phyloP scores from a whole-genome alignment of 305 asterid species.

The Fraxinus xanthoxyloides region DNA sequence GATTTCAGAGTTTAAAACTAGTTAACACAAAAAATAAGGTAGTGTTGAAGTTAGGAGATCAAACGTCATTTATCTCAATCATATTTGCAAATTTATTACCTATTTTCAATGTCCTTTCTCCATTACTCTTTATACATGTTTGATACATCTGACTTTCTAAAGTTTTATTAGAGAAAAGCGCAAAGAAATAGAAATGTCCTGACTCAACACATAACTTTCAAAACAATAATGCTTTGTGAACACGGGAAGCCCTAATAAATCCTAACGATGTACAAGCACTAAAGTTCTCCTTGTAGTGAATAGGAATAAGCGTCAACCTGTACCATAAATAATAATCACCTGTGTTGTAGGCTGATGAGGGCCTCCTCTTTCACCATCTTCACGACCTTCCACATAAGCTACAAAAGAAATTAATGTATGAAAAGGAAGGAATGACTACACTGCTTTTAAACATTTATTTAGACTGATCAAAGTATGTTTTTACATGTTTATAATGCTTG shows the following conservation, averaged over 20 bases:
- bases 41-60: background rate
- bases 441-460: slow-evolving; percentile 10
- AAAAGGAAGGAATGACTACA: background rate
- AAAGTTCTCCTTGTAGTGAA: slow-evolving; percentile 6
- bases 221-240: background rate
- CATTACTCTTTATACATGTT: background rate
- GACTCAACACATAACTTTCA: background rate
- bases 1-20: background rate
- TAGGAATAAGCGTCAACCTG: slow-evolving; percentile 8
- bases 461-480: background rate
- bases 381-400: slow-evolving; percentile 92
- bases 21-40: background rate
- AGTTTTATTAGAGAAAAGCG: background rate
- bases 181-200: background rate
- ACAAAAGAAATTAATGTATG: slow-evolving; percentile 25
- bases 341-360: slow-evolving; percentile 76
- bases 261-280: background rate
- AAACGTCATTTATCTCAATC: background rate
- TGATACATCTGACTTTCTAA: background rate
- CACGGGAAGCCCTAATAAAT: background rate
- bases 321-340: slow-evolving; percentile 42
- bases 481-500: slow-evolving; percentile 1
- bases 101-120: background rate
- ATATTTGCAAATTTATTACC: background rate
- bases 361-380: slow-evolving; percentile 70